These are phyloP conservation scores for Pleurozium schreberi DNA, from an alignment of 225 moss, liverwort and hornwort species.

Conservation along the genomic window DNA sequence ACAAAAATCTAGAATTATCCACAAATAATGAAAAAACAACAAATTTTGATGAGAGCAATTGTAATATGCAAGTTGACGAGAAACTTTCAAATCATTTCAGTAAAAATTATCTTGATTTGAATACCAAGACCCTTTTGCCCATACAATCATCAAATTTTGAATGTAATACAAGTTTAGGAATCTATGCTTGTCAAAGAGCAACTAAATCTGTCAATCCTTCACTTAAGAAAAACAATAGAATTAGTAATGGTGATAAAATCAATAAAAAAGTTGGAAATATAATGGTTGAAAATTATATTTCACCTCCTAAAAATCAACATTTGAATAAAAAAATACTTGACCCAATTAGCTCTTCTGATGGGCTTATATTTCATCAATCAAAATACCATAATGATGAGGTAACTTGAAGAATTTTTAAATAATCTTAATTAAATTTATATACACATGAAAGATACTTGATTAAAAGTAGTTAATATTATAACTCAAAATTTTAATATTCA, in stretches of 20 bases:
- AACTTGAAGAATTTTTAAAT: background rate
- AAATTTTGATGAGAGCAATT: background rate
- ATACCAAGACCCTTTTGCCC: background rate
- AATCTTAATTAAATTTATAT: no score
- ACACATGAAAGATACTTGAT: background rate
- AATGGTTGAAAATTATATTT: background rate
- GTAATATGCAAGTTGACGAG: background rate
- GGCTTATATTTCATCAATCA: background rate
- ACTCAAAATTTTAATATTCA: no score
- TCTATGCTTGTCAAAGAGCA: background rate
- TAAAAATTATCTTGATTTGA: background rate
- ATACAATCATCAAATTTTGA: background rate
- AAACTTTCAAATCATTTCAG: background rate
- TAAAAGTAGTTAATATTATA: background rate
- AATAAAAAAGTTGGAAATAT: background rate
- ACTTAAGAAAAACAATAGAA: background rate
- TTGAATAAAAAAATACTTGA: background rate
- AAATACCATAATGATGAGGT: background rate
- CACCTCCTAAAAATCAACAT: background rate
- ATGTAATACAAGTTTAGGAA: background rate
- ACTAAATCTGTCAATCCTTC: background rate
- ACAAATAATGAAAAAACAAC: background rate
- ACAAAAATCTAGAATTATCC: rapidly evolving
- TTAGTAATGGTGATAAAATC: background rate
- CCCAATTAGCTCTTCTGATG: background rate